These are phyloP conservation scores for Dalbergia cochinchinensis DNA, from an alignment of 306 rosid genomes.

Conservation along the genomic window DNA sequence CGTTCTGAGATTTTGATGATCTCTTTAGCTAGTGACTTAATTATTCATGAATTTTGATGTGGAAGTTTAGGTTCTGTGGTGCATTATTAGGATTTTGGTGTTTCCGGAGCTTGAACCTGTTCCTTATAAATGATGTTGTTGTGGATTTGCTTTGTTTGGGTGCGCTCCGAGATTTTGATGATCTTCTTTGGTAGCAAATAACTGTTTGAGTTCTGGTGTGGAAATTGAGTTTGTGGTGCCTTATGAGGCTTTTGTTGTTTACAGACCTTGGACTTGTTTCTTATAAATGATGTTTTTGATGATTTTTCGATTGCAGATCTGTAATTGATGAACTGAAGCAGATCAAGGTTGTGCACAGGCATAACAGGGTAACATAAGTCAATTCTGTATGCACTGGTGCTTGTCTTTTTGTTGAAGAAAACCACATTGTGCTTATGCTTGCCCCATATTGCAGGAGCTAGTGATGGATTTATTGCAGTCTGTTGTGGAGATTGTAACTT, in stretches of 20 bases:
- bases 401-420: background rate
- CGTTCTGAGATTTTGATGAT: background rate
- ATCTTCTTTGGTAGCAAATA: background rate
- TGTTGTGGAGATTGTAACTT: conserved; percentile 82
- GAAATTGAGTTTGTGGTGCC: conserved; percentile 8
- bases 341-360: conserved; percentile 49
- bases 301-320: conserved; percentile 46
- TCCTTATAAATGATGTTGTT: background rate
- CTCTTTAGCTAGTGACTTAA: background rate
- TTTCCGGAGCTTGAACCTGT: background rate
- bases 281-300: background rate
- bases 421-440: background rate
- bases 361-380: conserved; percentile 50
- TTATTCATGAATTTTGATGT: background rate
- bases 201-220: background rate
- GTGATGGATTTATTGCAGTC: conserved; percentile 83
- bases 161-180: conserved; percentile 8
- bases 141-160: conserved; percentile 26
- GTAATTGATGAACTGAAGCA: conserved; percentile 53
- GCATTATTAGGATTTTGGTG: background rate
- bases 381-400: background rate
- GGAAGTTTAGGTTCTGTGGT: background rate
- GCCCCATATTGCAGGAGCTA: conserved; percentile 60
- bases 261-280: conserved; percentile 1
- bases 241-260: conserved; percentile 28